Base-by-base conservation (phyloP, 345 rosid species). In the Brassica cretica region DNA sequence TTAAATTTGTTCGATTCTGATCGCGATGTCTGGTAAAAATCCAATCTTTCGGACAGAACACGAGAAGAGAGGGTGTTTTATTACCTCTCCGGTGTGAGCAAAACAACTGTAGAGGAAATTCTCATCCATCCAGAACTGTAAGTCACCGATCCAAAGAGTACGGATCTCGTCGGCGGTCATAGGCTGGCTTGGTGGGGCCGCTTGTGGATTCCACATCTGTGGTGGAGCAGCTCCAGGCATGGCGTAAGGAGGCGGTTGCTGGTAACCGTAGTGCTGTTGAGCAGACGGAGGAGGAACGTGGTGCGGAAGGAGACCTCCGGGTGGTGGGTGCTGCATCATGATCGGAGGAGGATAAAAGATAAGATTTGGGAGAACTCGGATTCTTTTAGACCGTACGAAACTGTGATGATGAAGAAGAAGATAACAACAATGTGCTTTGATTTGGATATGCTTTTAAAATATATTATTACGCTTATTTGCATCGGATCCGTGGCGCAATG, bases 121-220 rank as follows among this genome's bases (percentile, higher is more conserved):
- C 84, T 93, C 98, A 72, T 93, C 97, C 98, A 93, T 91, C 97
- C 97, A 93, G 83, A 89, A 89, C 89, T 90, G 94, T 80, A 93
- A 87, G 72, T 93, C 96, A 0, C 98, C 98, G 85, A 93, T 91
- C 98, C 98, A 93, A 59, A 93, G 90, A 51, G 98, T 93, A 70
- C 97, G 91, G 80, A 90, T 86, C 87, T 93, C 98, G 6, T 92
- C 97, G 9, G 84, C 77, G 37, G 75, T 80, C 51, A 60, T 83
- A 8, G 91, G 84, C 55, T 82, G 89, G 58, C 74, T 58, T 53
- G 76, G 19, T 2, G 71, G 88, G 65, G 78, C 83, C 69, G 72
- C 70, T 49, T 49, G 55, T 0, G 81, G 70, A n/a, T 76, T 82
- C 95, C 94, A 90, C 94, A 89, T 86, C 75, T 73, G 78, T 14